Conservation (phyloP, 768 basidiomycete species). For the Pisolithus microcarpus region DNA sequence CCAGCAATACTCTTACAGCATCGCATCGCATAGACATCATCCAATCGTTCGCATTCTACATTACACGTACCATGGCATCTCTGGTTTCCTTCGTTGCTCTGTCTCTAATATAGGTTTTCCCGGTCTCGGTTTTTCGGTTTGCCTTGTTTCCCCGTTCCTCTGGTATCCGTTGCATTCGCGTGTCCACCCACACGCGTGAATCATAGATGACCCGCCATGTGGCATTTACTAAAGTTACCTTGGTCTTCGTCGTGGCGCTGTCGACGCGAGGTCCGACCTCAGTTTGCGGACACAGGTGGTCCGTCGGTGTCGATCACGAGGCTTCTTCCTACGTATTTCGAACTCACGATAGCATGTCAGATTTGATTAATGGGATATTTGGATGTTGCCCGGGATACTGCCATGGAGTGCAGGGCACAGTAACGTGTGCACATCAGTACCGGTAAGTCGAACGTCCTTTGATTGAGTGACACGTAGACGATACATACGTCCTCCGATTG, state of each 20-base stretch:
- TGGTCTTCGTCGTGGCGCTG: background rate
- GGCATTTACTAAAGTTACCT: background rate
- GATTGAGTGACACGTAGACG: no score
- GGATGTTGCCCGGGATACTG: background rate
- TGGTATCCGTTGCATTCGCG: constrained; percentile 1
- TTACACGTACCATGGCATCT: constrained; percentile 30
- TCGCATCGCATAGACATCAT: constrained; percentile 25
- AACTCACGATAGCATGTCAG: background rate
- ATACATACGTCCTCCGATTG: no score
- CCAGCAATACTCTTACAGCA: constrained; percentile 17
- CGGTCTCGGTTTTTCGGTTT: background rate
- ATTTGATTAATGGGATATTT: background rate
- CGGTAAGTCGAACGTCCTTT: no score
- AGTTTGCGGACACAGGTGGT: background rate
- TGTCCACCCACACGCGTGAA: background rate
- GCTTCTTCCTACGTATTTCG: background rate
- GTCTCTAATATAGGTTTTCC: constrained; percentile 6
- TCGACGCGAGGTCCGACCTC: background rate
- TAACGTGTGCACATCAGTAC: no score
- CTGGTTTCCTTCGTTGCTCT: constrained; percentile 9
- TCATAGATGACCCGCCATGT: background rate
- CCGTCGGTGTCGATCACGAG: background rate
- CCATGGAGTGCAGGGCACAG: background rate
- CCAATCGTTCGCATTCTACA: constrained; percentile 21
- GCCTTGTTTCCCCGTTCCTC: background rate